Conservation (phyloP, 2,329 filamentous ascomycete genomes). For the Fusarium multiceps region DNA sequence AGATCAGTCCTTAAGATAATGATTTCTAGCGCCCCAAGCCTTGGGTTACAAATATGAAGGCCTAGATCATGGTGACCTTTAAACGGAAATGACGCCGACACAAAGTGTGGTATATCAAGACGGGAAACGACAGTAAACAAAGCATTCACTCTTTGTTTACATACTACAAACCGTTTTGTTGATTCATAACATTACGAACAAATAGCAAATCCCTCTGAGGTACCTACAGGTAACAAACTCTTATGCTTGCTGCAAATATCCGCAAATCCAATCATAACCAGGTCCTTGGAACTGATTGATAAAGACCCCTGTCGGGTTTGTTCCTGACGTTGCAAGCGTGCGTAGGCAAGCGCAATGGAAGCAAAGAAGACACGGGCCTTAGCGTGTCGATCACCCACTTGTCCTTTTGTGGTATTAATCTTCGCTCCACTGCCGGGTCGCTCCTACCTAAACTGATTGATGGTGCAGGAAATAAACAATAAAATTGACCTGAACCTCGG, state of each 20-base stretch:
- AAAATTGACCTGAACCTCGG: neutral
- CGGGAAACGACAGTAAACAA: neutral
- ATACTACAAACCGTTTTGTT: neutral
- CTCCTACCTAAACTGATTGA: neutral
- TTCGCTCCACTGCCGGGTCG: neutral
- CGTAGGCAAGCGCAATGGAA: neutral
- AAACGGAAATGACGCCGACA: neutral
- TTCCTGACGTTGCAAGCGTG: constrained; percentile 8
- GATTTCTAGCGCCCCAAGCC: no score
- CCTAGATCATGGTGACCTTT: no score
- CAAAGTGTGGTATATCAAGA: neutral
- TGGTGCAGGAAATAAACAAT: neutral
- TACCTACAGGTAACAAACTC: neutral
- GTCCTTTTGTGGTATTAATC: constrained; percentile 4
- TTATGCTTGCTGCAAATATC: neutral
- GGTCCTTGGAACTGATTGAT: constrained; percentile 23
- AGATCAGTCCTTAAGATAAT: no score
- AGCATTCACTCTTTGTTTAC: neutral
- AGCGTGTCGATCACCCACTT: constrained; percentile 29
- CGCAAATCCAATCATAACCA: neutral
- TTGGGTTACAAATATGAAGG: no score
- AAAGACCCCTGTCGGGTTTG: constrained; percentile 27
- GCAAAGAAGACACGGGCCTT: constrained; percentile 11
- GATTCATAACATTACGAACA: neutral
- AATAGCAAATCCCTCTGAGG: neutral